These are phyloP conservation scores for Vaccinium myrtillus DNA, from an alignment of 148 eudicot genomes.

Conservation along the genomic window DNA sequence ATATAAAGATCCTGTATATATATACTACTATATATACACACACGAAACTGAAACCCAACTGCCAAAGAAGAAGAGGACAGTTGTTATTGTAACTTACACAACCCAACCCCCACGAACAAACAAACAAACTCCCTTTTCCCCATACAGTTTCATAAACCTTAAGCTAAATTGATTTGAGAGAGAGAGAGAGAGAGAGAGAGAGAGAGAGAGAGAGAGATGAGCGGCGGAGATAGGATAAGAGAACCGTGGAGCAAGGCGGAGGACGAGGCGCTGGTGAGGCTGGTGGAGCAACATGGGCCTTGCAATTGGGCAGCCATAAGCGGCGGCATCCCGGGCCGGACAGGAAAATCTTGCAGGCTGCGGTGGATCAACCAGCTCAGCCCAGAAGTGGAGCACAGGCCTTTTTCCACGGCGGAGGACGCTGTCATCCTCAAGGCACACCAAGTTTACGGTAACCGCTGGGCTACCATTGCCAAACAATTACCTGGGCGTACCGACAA, in stretches of 20 bases:
- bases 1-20: neutral
- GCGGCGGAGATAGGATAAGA: constrained; percentile 30
- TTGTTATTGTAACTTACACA: neutral
- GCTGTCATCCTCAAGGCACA: constrained; percentile 46
- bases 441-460: constrained; percentile 45
- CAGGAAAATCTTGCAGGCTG: constrained; percentile 67
- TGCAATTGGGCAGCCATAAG: constrained; percentile 66
- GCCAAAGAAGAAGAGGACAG: neutral
- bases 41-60: constrained; percentile 4
- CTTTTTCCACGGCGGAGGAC: constrained; percentile 54
- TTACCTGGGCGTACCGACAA: constrained; percentile 64
- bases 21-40: neutral
- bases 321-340: constrained; percentile 52
- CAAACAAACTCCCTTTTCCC: neutral
- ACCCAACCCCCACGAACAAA: neutral
- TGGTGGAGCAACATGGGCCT: constrained; percentile 58
- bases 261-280: constrained; percentile 38
- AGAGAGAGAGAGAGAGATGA: neutral
- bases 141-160: neutral
- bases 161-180: neutral
- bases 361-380: constrained; percentile 78
- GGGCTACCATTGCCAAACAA: constrained; percentile 65
- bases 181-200: too few species aligned
- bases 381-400: constrained; percentile 58
- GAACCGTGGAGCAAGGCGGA: constrained; percentile 71